phyloP scores from a whole-genome alignment of 306 rosid species.

The Glycine latifolia region DNA sequence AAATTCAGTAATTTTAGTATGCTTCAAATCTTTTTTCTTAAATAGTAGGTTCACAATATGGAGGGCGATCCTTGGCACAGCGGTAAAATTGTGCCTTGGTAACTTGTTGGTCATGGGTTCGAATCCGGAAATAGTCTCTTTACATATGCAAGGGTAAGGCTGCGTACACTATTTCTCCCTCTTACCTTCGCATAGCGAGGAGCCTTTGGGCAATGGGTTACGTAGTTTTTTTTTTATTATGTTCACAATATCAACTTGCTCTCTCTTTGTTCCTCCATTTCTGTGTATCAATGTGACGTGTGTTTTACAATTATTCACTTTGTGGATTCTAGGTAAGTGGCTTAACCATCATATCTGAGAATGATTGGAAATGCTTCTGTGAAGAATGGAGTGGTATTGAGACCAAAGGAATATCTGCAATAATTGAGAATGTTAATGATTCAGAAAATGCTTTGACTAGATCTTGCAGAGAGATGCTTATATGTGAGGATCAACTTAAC shows the following conservation, averaged over 20 bases:
- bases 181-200: no score
- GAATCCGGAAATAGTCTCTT: no score
- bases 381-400: slow-evolving; percentile 84
- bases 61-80: no score
- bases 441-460: slow-evolving; percentile 54
- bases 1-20: slow-evolving; percentile 8
- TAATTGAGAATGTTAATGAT: slow-evolving; percentile 59
- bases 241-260: neutral
- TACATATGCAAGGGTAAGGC: no score
- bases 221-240: neutral
- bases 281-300: slow-evolving; percentile 19
- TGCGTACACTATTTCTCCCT: no score
- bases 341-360: slow-evolving; percentile 76
- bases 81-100: no score
- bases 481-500: slow-evolving; percentile 58
- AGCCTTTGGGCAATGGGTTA: no score
- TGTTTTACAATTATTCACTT: slow-evolving; percentile 26
- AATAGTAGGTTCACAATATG: neutral
- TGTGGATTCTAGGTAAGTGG: slow-evolving; percentile 74
- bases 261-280: slow-evolving; percentile 3
- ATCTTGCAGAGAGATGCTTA: slow-evolving; percentile 55
- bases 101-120: no score
- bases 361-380: slow-evolving; percentile 94
- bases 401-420: slow-evolving; percentile 75
- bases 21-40: neutral